Base-by-base conservation (phyloP, 164 flowering plant species). In the Houttuynia cordata region DNA sequence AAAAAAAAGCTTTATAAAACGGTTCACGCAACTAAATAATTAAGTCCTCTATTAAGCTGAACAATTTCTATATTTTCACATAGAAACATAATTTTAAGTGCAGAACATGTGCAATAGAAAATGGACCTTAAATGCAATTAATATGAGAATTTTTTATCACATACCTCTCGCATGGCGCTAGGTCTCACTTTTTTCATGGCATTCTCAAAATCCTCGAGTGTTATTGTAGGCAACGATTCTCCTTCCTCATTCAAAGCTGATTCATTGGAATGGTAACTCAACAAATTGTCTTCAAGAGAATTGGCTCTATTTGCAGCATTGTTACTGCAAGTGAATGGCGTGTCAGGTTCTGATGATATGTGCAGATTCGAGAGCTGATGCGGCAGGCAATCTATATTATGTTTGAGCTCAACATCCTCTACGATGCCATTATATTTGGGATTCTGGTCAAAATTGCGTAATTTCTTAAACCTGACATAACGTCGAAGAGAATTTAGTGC, bases 81-180 rank as follows among this genome's bases (percentile, higher is more conserved):
- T 2, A 6, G 37, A 30, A 30, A 30, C 37, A 30, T 2, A 30
- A 30, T 30, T 30, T 2, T 6, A 30, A 30, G 4, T 30, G 37
- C 6, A 30, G 37, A 30, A 30, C 37, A 30, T 30, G 37, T 30
- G 37, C 37, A 30, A 30, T 30, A 6, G 37, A 30, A 30, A 30
- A 30, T 30, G 37, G 2, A 2, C 37, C 6, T 30, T 30, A 2
- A 30, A 12, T 45, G 8, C 13, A 12, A 45, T 45, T 17, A 8
- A 45, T 3, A 45, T 12, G 49, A 45, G 49, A 45, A 45, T 17
- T 7, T 30, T 2, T 30, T 7, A 45, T 47, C 57, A 47, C 22
- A 60, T 88, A 94, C 99, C 97, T 91, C 99, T 68, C 96, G 75
- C 99, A 94, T 91, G 53, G 99, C 99, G 70, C 99, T 94, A 20